A percentile compares a stretch with the other conserved stretches of the same genome.
Conservation (phyloP, 805 yeast species). For the Wickerhamomyces bisporus region DNA sequence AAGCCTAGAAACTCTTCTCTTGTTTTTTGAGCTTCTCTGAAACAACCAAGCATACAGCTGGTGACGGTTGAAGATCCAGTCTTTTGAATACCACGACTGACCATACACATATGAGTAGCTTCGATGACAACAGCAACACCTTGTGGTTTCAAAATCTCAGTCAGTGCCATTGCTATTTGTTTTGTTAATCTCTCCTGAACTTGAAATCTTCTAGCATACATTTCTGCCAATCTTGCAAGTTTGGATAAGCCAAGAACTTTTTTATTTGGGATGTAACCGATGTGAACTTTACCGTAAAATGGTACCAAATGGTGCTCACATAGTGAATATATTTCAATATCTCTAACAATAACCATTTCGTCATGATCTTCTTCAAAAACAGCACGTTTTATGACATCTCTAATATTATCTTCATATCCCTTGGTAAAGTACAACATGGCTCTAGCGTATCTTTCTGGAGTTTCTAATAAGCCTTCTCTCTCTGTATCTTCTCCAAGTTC, state of each 20-base stretch:
- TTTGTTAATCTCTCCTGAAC: slow-evolving; percentile 97
- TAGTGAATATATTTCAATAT: slow-evolving; percentile 84
- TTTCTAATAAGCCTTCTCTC: slow-evolving; percentile 86
- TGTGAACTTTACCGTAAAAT: slow-evolving; percentile 93
- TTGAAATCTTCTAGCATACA: slow-evolving; percentile 92
- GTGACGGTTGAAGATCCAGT: slow-evolving; percentile 91
- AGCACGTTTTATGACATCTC: slow-evolving; percentile 89
- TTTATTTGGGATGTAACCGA: slow-evolving; percentile 95
- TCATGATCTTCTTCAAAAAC: slow-evolving; percentile 98
- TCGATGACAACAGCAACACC: slow-evolving; percentile 99
- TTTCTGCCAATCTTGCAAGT: slow-evolving; percentile 92
- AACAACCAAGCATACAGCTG: slow-evolving; percentile 96
- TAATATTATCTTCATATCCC: slow-evolving; percentile 92
- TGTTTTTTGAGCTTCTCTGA: slow-evolving; percentile 89
- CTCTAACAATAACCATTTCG: slow-evolving; percentile 97
- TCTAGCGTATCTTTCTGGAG: slow-evolving; percentile 94
- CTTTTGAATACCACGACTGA: slow-evolving; percentile 94
- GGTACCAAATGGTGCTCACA: slow-evolving; percentile 99
- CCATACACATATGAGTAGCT: slow-evolving; percentile 99
- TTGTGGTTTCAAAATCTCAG: slow-evolving; percentile 85
- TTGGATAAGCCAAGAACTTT: slow-evolving; percentile 89
- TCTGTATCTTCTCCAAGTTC: slow-evolving; percentile 90
- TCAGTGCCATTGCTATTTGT: slow-evolving; percentile 94
- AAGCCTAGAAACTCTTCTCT: slow-evolving; percentile 91
- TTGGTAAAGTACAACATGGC: slow-evolving; percentile 95